Evolutionary conservation across 441 rosid species (phyloP).

Genomic region (Pelargonium hybrid): DNA sequence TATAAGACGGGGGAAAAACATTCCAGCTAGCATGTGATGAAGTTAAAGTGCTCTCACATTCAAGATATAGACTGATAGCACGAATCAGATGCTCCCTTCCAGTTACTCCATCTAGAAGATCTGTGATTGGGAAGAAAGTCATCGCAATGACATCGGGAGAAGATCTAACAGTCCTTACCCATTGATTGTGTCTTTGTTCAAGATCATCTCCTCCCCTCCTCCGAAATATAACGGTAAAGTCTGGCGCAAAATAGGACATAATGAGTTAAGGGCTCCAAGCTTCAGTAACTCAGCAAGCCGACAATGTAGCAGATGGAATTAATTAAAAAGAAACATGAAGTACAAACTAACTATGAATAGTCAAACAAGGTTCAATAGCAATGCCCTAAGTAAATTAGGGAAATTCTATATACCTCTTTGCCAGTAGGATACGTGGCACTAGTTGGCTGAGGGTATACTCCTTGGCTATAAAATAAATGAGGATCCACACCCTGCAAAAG

Average conservation of each 20-base stretch:
- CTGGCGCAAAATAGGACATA: conserved; percentile 42
- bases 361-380: not conserved
- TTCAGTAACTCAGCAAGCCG: not conserved
- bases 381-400: not conserved
- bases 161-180: conserved; percentile 48
- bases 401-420: conserved; percentile 41
- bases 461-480: conserved; percentile 56
- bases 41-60: conserved; percentile 31
- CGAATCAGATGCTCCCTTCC: conserved; percentile 57
- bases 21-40: not conserved
- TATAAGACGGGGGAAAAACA: not conserved
- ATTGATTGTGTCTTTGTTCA: conserved; percentile 58
- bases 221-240: conserved; percentile 69
- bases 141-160: conserved; percentile 65
- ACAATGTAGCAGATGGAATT: not conserved
- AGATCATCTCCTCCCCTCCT: conserved; percentile 80
- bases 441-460: conserved; percentile 66
- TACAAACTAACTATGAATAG: not conserved
- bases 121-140: conserved; percentile 56
- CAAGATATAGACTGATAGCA: conserved; percentile 57
- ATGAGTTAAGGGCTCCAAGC: conserved; percentile 23
- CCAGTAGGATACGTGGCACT: conserved; percentile 40
- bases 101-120: conserved; percentile 58
- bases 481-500: conserved; percentile 44
- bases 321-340: not conserved